These are phyloP conservation scores for Saccharum spontaneum DNA, from an alignment of 176 grass and related monocot species.

Conservation along the genomic window DNA sequence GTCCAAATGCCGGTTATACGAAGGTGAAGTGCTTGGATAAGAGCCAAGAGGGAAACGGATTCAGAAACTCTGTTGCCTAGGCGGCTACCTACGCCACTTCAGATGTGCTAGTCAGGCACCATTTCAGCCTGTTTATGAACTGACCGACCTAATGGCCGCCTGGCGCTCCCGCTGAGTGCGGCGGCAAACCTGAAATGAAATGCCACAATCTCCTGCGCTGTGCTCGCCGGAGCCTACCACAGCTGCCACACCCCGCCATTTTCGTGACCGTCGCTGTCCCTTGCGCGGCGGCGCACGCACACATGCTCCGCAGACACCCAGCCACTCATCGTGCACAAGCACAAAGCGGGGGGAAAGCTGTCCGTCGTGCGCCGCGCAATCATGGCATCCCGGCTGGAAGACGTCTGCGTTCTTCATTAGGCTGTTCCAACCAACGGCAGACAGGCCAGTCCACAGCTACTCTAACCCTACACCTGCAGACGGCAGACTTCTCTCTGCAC, in stretches of 20 bases:
- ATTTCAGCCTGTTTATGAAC: not conserved
- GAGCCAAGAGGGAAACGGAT: not conserved
- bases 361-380: constrained; percentile 16
- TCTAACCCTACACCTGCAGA: not conserved
- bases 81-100: not conserved
- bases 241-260: not conserved
- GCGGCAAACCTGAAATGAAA: constrained; percentile 1
- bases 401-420: not conserved
- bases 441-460: no score
- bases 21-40: not conserved
- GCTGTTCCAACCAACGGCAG: not conserved
- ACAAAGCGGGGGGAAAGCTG: not conserved
- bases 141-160: not conserved
- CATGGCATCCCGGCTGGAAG: constrained; percentile 8
- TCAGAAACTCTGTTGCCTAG: not conserved
- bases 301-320: not conserved
- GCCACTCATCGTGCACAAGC: constrained; percentile 32
- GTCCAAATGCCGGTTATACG: not conserved
- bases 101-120: not conserved
- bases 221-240: constrained; percentile 32
- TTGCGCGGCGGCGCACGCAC: constrained; percentile 6
- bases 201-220: not conserved
- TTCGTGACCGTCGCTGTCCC: not conserved
- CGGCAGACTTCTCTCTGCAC: not conserved
- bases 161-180: not conserved